These are phyloP conservation scores for Cephalotrichum gorgonifer DNA, from an alignment of 2,329 filamentous ascomycete species.

Conservation along the genomic window DNA sequence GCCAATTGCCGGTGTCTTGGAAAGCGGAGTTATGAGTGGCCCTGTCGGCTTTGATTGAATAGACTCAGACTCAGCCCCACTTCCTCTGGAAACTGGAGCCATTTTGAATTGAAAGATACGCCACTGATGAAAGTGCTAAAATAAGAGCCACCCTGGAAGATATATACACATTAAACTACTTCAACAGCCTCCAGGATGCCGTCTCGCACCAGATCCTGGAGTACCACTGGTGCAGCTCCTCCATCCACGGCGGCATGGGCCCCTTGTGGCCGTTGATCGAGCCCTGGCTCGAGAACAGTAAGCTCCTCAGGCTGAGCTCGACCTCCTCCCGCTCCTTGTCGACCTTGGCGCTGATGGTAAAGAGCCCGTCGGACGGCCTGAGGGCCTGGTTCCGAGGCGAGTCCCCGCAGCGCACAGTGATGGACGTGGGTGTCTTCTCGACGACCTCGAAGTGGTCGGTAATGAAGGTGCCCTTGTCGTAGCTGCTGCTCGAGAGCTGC, in stretches of 20 bases:
- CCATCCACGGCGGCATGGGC: constrained; percentile 17
- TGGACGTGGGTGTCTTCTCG: constrained; percentile 47
- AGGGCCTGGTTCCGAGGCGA: constrained; percentile 46
- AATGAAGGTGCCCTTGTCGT: constrained; percentile 52
- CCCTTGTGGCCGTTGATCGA: constrained; percentile 21
- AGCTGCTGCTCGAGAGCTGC: constrained; percentile 43
- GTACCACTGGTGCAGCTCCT: constrained; percentile 28
- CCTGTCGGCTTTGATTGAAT: no score
- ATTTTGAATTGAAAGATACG: not conserved
- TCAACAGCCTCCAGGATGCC: constrained; percentile 24
- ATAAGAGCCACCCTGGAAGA: not conserved
- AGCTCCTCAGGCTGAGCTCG: constrained; percentile 55
- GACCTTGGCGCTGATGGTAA: constrained; percentile 51
- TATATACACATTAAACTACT: constrained; percentile 9
- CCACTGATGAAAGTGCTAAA: not conserved
- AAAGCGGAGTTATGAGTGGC: not conserved
- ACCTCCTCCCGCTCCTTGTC: constrained; percentile 49
- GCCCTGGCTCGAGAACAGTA: constrained; percentile 40
- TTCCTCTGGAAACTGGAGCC: no score
- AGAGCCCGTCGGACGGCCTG: constrained; percentile 53
- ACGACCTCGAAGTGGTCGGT: constrained; percentile 66
- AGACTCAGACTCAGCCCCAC: no score
- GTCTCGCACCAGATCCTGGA: constrained; percentile 17
- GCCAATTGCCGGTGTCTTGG: not conserved
- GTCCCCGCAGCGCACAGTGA: constrained; percentile 57